Base-by-base conservation (phyloP, 2,329 filamentous ascomycete genomes). In the Didymella keratinophila region DNA sequence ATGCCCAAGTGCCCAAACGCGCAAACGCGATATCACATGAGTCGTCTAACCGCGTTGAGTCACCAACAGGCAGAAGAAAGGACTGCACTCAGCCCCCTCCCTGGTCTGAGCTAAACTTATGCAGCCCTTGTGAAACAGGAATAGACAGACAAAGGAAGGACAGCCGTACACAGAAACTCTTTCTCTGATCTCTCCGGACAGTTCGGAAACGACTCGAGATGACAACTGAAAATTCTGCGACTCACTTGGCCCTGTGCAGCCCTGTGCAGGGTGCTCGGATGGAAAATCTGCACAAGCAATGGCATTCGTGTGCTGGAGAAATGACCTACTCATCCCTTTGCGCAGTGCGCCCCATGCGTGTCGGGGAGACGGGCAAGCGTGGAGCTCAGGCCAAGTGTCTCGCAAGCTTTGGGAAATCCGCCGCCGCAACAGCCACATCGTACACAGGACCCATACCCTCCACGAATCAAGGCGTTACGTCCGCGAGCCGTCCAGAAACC, bases 1-100 rank as follows among this genome's bases (percentile, higher is more conserved):
- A 32, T 71, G 73, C 70, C 50, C 42, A 54, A 65, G 23, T 28
- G 58, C 51, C 50, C 53, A 53, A 66, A 74, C 71, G 60, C 69
- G 70, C 57, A 45, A 65, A 67, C 75, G 67, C 76, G 75, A 64
- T 71, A 75, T 78, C 76, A 77, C 74, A 72, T 76, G 72, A 46
- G 53, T 28, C 50, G 42, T 57, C 66, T 72, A 60, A 53, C 61
- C 66, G 20, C 5, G 57, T 64, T 60, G 41, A 55, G 64, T 58
- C 52, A 21, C 50, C 63, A 71, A 71, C 64, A 72, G 68, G 72
- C 69, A 73, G 60, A 60, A 47, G 32, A 45, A 52, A 60, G 51
- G 42, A 47, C 45, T 47, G 48, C 53, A 62, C 60, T 61, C 62
- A 64, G 64, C 65, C 68, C 62, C 53, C 58, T 61, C 28, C 62